Percentiles rank a stretch among this genome's conserved stretches.
phyloP scores from a whole-genome alignment of 176 grass and related monocot genomes.

The Carex pumila region DNA sequence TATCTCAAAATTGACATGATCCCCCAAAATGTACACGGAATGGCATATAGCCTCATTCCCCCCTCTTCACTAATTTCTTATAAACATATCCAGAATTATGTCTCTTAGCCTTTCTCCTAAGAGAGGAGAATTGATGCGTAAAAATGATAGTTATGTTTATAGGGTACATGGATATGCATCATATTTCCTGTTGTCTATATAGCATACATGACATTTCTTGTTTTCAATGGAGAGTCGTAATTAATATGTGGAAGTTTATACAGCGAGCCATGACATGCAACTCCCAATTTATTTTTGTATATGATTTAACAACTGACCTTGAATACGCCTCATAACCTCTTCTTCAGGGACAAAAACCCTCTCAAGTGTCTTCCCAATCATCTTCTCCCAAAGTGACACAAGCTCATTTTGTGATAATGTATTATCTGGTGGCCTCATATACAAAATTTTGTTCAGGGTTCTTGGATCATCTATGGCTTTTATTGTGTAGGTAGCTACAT shows the following conservation, averaged over 20 bases:
- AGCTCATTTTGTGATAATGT: constrained; percentile 27
- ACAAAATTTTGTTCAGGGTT: constrained; percentile 30
- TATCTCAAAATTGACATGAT: constrained; percentile 35
- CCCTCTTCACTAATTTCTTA: not conserved
- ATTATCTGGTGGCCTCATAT: constrained; percentile 19
- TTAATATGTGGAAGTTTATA: not conserved
- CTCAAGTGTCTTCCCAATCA: constrained; percentile 16
- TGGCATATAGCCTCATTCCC: constrained; percentile 23
- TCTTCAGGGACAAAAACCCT: constrained; percentile 26
- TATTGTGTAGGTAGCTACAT: constrained; percentile 26
- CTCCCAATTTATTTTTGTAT: not conserved
- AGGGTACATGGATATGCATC: not conserved
- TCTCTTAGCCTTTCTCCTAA: not conserved
- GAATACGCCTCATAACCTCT: constrained; percentile 25
- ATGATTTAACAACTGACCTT: constrained; percentile 10
- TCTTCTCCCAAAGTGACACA: constrained; percentile 37
- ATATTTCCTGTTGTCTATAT: not conserved
- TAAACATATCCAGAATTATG: not conserved
- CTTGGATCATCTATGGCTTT: constrained; percentile 31
- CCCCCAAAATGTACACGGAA: constrained; percentile 31
- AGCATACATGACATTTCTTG: not conserved
- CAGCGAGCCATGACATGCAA: not conserved
- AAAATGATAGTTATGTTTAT: not conserved
- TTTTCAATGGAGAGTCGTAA: not conserved
- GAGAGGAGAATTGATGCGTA: not conserved